These are phyloP conservation scores for Larix kaempferi DNA, from an alignment of 75 land plant species.

Conservation along the genomic window DNA sequence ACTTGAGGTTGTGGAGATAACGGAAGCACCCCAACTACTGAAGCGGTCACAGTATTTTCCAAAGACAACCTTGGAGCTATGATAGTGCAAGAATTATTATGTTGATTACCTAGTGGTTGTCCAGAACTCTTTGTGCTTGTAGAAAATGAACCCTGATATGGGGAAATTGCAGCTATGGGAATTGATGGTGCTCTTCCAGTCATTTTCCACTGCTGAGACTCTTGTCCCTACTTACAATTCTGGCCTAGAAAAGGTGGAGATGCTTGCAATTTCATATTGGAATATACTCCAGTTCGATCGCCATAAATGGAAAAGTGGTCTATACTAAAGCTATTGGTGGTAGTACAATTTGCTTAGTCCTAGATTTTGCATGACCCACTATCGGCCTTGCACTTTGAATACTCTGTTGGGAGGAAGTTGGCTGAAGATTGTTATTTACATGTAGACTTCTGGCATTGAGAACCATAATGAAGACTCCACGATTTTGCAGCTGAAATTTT, in stretches of 20 bases:
- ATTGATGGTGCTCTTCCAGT: conserved; percentile 5
- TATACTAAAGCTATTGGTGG: conserved; percentile 7
- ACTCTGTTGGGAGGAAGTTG: conserved; percentile 11
- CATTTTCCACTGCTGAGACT: conserved; percentile 29
- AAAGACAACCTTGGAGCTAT: neutral
- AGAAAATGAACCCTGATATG: conserved; percentile 5
- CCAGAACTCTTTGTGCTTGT: conserved; percentile 7
- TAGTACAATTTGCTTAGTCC: conserved; percentile 2
- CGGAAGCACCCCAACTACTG: conserved; percentile 4
- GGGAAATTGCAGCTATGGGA: neutral
- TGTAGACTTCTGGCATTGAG: no score
- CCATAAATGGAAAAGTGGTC: conserved; percentile 8
- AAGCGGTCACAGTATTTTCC: neutral
- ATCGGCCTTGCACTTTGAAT: conserved; percentile 9
- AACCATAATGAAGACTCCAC: no score
- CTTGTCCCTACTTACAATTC: conserved; percentile 16
- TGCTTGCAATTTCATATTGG: conserved; percentile 15
- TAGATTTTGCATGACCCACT: conserved; percentile 1
- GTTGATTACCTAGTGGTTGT: neutral
- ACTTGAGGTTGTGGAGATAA: neutral
- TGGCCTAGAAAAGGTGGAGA: conserved; percentile 14
- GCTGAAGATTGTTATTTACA: conserved; percentile 7
- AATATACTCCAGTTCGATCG: neutral
- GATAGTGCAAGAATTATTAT: neutral
- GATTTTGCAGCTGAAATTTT: no score